Base-by-base conservation (phyloP, 495 filamentous ascomycete species). In the Bryoglossum gracile region DNA sequence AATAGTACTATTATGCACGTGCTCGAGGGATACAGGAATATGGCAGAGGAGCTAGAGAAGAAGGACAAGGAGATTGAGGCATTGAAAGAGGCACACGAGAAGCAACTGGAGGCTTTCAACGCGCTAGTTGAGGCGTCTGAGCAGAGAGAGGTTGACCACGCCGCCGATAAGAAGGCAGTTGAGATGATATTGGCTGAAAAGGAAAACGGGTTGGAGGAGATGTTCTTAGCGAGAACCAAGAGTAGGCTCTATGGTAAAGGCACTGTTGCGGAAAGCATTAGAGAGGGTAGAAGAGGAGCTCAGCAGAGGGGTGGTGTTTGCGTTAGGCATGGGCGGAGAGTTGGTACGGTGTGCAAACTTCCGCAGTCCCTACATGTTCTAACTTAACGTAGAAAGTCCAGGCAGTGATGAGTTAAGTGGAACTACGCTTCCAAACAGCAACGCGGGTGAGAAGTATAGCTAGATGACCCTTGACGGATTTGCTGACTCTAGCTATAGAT, bases 131-230 rank as follows among this genome's bases (percentile, higher is more conserved):
- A 24, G 11, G 16, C 49, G 16, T 61, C 50, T 54, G 36, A 55
- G n/a, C 17, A 8, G 14, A 55, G 55, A 23, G 54, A 61, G 45
- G 14, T 8, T 3, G 47, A 55, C 11, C 76, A 72, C 58, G 71
- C 66, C 39, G 55, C 60, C 0, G 72, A 78, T 46, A 60, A 76
- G 40, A 74, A 73, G 51, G 61, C 67, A 6, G 62, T 78, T 4
- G 74, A 76, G 51, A 54, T 76, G 5, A 49, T 71, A 9, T 42
- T 78, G 28, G 67, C 67, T 0, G 68, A 60, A 26, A 65, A 67
- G 10, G 64, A 64, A 21, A 65, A 70, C 41, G 74, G 74, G 11
- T 57, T 76, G 38, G 70, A 68, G 36, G 62, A 62, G 6, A 72
- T 77, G 0, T 57, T 65, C 0, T 37, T 76, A 17, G 68, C 70